A percentile compares a stretch with the other conserved stretches of the same genome.
Evolutionary conservation across 2,329 filamentous ascomycete species (phyloP).

Genomic region (Diaporthe sp.): DNA sequence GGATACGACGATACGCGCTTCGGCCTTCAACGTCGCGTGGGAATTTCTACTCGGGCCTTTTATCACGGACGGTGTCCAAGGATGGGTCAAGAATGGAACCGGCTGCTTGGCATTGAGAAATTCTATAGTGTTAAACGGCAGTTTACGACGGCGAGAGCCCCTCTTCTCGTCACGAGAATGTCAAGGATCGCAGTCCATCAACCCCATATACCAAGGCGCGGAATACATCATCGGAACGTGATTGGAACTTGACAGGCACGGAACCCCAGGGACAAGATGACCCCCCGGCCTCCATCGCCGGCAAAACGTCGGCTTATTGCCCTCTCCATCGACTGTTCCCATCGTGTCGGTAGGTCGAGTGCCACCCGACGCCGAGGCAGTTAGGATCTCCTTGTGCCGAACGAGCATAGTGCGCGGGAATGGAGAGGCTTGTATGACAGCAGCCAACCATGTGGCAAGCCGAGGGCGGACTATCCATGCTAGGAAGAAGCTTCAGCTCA

Average conservation of each 20-base stretch:
- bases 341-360: constrained; percentile 25
- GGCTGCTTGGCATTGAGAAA: constrained; percentile 17
- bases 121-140: constrained; percentile 13
- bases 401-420: background rate
- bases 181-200: constrained; percentile 17
- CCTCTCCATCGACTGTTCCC: constrained; percentile 2
- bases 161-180: constrained; percentile 21
- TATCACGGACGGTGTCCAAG: background rate
- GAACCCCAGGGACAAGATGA: background rate
- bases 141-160: constrained; percentile 1
- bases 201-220: constrained; percentile 24
- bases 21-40: background rate
- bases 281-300: background rate
- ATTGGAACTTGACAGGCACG: constrained; percentile 14
- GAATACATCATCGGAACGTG: constrained; percentile 17
- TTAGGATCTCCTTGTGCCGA: background rate
- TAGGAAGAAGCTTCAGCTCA: background rate
- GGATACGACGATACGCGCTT: constrained; percentile 1
- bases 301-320: constrained; percentile 9
- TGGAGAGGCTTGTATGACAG: background rate
- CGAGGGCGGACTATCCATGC: background rate
- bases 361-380: constrained; percentile 3
- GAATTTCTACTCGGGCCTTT: constrained; percentile 24
- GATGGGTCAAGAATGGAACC: constrained; percentile 8
- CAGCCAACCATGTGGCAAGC: constrained; percentile 3